phyloP scores from a whole-genome alignment of 2,329 filamentous ascomycete species.

The Conoideocrella luteorostrata region DNA sequence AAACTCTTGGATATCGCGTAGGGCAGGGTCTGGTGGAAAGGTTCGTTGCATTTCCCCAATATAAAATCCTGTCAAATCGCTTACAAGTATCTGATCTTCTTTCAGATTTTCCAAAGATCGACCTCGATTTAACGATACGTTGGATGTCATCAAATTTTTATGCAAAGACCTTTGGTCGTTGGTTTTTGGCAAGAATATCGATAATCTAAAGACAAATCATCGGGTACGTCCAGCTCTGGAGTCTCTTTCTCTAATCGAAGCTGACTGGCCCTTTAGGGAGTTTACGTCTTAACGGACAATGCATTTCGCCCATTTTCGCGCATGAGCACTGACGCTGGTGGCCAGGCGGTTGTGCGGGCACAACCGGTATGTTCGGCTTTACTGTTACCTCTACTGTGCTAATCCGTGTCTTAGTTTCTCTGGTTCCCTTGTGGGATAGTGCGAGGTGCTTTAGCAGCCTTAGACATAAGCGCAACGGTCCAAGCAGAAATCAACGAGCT shows the following conservation, averaged over 20 bases:
- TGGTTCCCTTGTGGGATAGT: constrained; percentile 95
- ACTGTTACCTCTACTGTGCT: no score
- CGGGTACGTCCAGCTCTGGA: constrained; percentile 46
- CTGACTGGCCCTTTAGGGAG: constrained; percentile 52
- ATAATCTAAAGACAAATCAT: constrained; percentile 98
- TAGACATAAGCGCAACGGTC: constrained; percentile 87
- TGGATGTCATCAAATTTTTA: constrained; percentile 96
- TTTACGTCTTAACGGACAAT: constrained; percentile 94
- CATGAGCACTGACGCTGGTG: constrained; percentile 78
- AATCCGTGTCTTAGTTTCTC: no score
- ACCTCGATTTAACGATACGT: constrained; percentile 81
- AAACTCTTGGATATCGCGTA: constrained; percentile 82
- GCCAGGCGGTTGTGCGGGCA: constrained; percentile 66
- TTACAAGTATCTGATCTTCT: neutral
- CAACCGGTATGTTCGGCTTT: constrained; percentile 59
- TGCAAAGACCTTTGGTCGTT: constrained; percentile 98
- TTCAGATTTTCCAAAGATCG: constrained; percentile 71
- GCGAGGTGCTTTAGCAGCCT: constrained; percentile 80
- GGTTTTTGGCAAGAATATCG: constrained; percentile 92
- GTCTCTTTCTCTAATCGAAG: neutral
- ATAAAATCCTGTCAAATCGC: neutral
- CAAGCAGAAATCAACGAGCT: constrained; percentile 85
- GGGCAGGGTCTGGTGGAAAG: constrained; percentile 88
- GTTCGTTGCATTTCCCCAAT: constrained; percentile 39
- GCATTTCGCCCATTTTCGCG: constrained; percentile 80